phyloP scores from a whole-genome alignment of 495 filamentous ascomycete species.

The Daldinia caldariorum region DNA sequence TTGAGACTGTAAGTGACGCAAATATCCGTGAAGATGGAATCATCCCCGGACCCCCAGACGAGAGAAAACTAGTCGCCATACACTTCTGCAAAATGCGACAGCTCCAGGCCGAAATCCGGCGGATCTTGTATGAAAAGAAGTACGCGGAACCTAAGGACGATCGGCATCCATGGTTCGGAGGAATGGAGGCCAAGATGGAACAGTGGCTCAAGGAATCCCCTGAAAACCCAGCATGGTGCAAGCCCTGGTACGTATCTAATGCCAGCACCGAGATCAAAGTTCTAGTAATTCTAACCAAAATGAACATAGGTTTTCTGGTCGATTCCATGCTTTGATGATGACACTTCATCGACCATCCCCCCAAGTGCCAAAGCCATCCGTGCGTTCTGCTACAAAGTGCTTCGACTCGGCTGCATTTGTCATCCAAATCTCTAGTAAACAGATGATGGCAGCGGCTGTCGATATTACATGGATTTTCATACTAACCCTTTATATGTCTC shows the following conservation, averaged over 20 bases:
- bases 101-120: conserved; percentile 84
- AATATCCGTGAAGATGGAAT: conserved; percentile 85
- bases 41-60: conserved; percentile 68
- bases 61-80: conserved; percentile 85
- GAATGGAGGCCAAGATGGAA: conserved; percentile 80
- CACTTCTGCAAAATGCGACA: conserved; percentile 94
- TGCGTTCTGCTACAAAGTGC: conserved; percentile 76
- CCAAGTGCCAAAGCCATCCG: conserved; percentile 84
- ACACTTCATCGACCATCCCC: conserved; percentile 87
- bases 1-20: conserved; percentile 78
- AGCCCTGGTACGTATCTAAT: conserved; percentile 58
- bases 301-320: conserved; percentile 71
- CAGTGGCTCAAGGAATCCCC: conserved; percentile 69
- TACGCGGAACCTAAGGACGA: conserved; percentile 75
- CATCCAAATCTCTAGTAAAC: conserved; percentile 77
- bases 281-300: conserved; percentile 21
- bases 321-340: conserved; percentile 85
- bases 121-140: conserved; percentile 83
- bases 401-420: conserved; percentile 84
- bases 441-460: conserved; percentile 75
- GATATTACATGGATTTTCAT: conserved; percentile 95
- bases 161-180: conserved; percentile 81
- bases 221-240: conserved; percentile 59
- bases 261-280: background rate
- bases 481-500: conserved; percentile 82